These are phyloP conservation scores for Eutrema salsugineum DNA, from an alignment of 441 rosid species.

Conservation along the genomic window DNA sequence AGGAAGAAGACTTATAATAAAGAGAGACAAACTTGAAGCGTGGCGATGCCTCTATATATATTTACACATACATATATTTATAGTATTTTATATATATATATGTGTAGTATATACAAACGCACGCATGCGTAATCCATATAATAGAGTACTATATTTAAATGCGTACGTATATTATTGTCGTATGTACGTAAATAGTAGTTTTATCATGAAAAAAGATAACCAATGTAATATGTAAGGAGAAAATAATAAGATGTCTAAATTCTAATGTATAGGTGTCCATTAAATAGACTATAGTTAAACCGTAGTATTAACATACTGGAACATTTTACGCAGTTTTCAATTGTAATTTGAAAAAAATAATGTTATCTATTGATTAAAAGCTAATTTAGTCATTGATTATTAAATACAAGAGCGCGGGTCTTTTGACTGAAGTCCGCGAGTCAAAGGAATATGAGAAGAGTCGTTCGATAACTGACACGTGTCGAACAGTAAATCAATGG, in stretches of 20 bases:
- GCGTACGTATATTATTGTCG: slow-evolving; percentile 20
- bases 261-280: neutral
- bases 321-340: too few relatives aligned
- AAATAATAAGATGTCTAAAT: slow-evolving; percentile 1
- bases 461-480: slow-evolving; percentile 45
- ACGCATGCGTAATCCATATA: slow-evolving; percentile 33
- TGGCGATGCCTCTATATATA: slow-evolving; percentile 30
- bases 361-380: neutral
- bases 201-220: neutral
- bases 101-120: neutral
- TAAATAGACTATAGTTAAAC: neutral
- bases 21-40: slow-evolving; percentile 37
- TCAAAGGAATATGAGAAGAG: slow-evolving; percentile 37
- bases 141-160: slow-evolving; percentile 9
- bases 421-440: slow-evolving; percentile 40
- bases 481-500: slow-evolving; percentile 17
- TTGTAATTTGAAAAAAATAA: too few relatives aligned
- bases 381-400: neutral
- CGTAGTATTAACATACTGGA: too few relatives aligned
- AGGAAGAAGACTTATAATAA: slow-evolving; percentile 19
- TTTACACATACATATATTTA: neutral
- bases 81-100: neutral
- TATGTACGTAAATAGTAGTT: slow-evolving; percentile 20
- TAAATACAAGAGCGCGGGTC: slow-evolving; percentile 27
- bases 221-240: neutral